phyloP scores from a whole-genome alignment of 2,329 filamentous ascomycete genomes.

The Aureobasidium vineae region DNA sequence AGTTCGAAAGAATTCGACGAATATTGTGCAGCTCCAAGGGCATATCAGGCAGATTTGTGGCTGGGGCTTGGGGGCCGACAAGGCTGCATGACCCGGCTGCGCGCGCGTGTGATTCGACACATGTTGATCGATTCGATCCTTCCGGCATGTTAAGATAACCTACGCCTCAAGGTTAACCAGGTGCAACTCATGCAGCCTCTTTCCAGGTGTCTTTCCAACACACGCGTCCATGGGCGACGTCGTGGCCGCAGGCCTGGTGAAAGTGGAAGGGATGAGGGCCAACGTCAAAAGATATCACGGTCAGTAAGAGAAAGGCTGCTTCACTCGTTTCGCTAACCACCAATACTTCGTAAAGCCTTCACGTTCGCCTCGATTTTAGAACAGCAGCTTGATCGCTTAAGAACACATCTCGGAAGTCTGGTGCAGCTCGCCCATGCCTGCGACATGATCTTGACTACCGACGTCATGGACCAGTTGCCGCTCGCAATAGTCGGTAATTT shows the following conservation, averaged over 20 bases:
- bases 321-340: background rate
- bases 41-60: background rate
- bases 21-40: background rate
- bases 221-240: background rate
- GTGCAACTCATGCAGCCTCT: background rate
- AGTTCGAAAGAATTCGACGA: background rate
- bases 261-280: background rate
- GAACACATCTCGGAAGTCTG: background rate
- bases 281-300: background rate
- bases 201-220: background rate
- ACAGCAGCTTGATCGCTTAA: background rate
- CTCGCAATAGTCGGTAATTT: background rate
- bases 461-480: background rate
- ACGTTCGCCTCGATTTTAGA: background rate
- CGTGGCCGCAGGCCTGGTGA: background rate
- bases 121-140: background rate
- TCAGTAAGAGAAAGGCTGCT: background rate
- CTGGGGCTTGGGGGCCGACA: background rate
- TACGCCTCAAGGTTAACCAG: background rate
- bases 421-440: background rate
- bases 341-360: background rate
- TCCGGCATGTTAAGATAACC: background rate
- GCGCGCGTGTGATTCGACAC: background rate
- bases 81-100: background rate
- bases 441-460: background rate